Evolutionary conservation across 768 basidiomycete species (phyloP).

Genomic region (Agrocybe chaxingu): DNA sequence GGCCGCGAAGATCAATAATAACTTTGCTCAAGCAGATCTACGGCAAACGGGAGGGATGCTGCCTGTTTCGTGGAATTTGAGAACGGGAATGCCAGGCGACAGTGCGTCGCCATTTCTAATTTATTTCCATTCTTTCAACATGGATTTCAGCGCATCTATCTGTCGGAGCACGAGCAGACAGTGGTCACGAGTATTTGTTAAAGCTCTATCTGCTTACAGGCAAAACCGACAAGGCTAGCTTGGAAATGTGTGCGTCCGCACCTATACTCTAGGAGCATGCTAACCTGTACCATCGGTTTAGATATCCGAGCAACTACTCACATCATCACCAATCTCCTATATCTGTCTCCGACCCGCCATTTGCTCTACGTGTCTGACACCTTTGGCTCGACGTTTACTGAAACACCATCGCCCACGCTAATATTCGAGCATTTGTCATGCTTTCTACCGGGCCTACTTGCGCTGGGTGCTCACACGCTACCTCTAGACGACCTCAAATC

Average conservation of each 20-base stretch:
- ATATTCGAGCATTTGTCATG: conserved; percentile 73
- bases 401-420: conserved; percentile 36
- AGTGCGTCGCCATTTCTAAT: conserved; percentile 31
- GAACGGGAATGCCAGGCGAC: conserved; percentile 39
- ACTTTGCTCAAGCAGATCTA: conserved; percentile 46
- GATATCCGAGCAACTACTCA: no score
- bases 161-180: conserved; percentile 68
- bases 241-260: no score
- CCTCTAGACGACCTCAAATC: conserved; percentile 50
- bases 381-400: conserved; percentile 22
- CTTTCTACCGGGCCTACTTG: conserved; percentile 74
- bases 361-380: conserved; percentile 70
- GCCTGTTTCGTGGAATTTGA: conserved; percentile 55
- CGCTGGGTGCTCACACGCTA: conserved; percentile 64
- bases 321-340: conserved; percentile 36
- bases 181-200: conserved; percentile 74
- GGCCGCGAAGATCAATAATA: conserved; percentile 34
- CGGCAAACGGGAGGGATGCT: conserved; percentile 57
- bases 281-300: no score
- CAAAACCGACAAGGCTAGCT: conserved; percentile 31
- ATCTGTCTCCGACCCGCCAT: conserved; percentile 58
- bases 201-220: conserved; percentile 71
- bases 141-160: conserved; percentile 39
- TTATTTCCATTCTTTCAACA: not conserved
- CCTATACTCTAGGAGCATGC: no score